Base-by-base conservation (phyloP, 768 basidiomycete genomes). In the Kwoniella mangroviensis region DNA sequence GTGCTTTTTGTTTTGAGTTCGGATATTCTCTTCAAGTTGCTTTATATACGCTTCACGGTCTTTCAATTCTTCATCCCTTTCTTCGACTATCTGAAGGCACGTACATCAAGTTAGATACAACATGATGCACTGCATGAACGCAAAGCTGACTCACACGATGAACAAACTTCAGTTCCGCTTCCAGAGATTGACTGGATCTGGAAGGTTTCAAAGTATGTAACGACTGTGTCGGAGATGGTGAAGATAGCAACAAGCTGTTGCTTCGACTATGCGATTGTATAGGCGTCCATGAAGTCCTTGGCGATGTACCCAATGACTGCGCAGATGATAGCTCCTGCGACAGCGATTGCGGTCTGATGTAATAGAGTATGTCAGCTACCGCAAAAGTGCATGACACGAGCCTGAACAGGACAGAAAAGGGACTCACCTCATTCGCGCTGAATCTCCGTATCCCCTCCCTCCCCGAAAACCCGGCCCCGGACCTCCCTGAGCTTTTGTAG, bases 101-200 rank as follows among this genome's bases (percentile, higher is more conserved):
- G 58, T 13, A 41, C 0, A 42, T 60, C 58, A 60, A 34, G 34
- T 34, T 7, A 7, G 34, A 5, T 34, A 34, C 34, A 34, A 6
- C 34, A 7, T 34, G 9, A 34, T 34, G 34, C 0, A 7, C 1
- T 34, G 34, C 21, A 17, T 51, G 56, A 9, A 24, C 12, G 17
- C 5, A 51, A 40, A 11, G n/a, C 19, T 13, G 19, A 71, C 80
- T 70, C 52, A 83, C 83, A 76, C 94, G 91, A 82, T 98, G 96
- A 54, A 98, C 84, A 68, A 94, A 90, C 91, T 94, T 94, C 68
- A 98, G 93, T 84, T 98, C 96, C 77, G 91, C 90, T 83, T 97
- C 94, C 70, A 97, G 86, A 81, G 94, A 94, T 19, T 87, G 85
- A 7, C 90, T 89, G 28, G 93, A 92, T 58, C 95, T 89, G 75